Evolutionary conservation across 1,284 basidiomycete species (phyloP), one percentile per base, ranked within the genome.

Genomic region (Cerrena zonata): DNA sequence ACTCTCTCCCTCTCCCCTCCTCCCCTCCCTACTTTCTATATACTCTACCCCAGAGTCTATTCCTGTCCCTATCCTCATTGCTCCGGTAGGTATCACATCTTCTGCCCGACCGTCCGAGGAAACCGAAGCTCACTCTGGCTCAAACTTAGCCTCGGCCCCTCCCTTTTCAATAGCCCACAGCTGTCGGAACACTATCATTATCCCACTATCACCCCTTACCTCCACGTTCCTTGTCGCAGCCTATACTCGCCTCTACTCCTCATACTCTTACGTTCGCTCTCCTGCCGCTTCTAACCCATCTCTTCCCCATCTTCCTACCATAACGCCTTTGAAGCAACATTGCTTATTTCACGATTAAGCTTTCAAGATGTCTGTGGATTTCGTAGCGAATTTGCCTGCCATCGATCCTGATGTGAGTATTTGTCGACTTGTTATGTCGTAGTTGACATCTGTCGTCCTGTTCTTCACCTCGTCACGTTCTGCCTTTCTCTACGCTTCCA

Each of bases 391-490:
- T n/a, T 39, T 48, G 34, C 46, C 46, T 23, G 30, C 46, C 5
- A 48, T 48, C 19, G 37, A 48, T 36, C 36, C 34, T 36, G 46
- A 48, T 37, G 46, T 48, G 22, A 19, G 30, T 19, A 13, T 22
- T 25, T 44, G 42, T 24, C 42, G 12, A 13, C 18, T 19, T 48
- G 15, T 19, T 11, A 15, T 15, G 15, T 34, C 7, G 30, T 15
- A 7, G 30, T 34, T 34, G 30, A 34, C 30, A 34, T 34, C 30
- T 34, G 30, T 34, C 30, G 30, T 15, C 15, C 30, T 34, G 30
- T 34, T 15, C 30, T 15, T 15, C 30, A n/a, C n/a, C n/a, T n/a
- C n/a, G n/a, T n/a, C n/a, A n/a, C n/a, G n/a, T n/a, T n/a, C n/a
- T n/a, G n/a, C 15, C 30, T 34, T 15, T 34, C 30, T 15, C 30